These are phyloP conservation scores for Melanomma pulvis-pyrius DNA, from an alignment of 495 filamentous ascomycete genomes.

Conservation along the genomic window DNA sequence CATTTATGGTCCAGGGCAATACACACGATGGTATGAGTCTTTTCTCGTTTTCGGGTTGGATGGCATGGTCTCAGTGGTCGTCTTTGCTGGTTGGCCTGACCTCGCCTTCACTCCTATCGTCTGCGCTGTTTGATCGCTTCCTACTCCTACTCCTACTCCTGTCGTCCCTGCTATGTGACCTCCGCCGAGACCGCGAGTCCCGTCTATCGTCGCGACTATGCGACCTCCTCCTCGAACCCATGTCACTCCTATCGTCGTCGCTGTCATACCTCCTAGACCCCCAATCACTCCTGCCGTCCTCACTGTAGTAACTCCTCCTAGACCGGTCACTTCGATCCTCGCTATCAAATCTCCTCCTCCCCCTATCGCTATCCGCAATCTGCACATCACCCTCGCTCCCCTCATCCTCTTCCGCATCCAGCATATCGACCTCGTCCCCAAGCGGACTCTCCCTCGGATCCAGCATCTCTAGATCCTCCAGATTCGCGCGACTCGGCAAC, in stretches of 20 bases:
- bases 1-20: too few relatives aligned
- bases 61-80: too few relatives aligned
- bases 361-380: neutral
- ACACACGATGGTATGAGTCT: too few relatives aligned
- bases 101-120: too few relatives aligned
- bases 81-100: too few relatives aligned
- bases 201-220: neutral
- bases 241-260: neutral
- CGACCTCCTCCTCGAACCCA: neutral
- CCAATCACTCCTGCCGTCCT: neutral
- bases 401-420: slow-evolving; percentile 62
- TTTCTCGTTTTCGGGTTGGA: neutral
- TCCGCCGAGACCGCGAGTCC: neutral
- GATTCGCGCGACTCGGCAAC: slow-evolving; percentile 73
- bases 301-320: neutral
- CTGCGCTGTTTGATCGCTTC: neutral
- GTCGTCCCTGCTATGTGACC: neutral
- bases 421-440: slow-evolving; percentile 77
- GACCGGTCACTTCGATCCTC: too few relatives aligned
- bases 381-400: neutral
- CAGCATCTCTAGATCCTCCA: slow-evolving; percentile 89
- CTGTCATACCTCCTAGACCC: neutral
- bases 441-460: slow-evolving; percentile 85
- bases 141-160: neutral
- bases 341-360: neutral